Percentiles rank a stretch among this genome's conserved stretches.
phyloP scores from a whole-genome alignment of 2,329 filamentous ascomycete genomes.

The Penicillium brasilianum region DNA sequence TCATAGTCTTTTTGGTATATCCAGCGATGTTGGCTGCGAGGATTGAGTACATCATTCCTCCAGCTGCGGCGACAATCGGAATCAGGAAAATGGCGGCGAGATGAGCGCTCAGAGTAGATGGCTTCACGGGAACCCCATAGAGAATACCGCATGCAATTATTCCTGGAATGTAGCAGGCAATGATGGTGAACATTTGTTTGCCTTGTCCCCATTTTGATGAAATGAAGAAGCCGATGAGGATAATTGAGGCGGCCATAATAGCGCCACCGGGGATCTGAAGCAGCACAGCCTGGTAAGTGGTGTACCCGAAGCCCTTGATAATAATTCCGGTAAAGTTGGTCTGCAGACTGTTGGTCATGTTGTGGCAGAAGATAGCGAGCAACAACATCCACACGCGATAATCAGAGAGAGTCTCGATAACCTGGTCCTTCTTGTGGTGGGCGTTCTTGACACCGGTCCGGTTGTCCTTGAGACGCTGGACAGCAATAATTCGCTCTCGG shows the following conservation, averaged over 20 bases:
- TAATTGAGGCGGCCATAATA: constrained; percentile 8
- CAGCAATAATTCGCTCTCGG: not conserved
- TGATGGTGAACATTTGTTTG: not conserved
- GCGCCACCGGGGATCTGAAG: constrained; percentile 7
- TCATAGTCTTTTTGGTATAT: constrained; percentile 31
- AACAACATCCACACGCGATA: constrained; percentile 16
- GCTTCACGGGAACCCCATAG: not conserved
- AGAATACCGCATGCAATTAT: constrained; percentile 5
- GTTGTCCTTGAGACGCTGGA: constrained; percentile 19
- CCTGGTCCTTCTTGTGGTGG: constrained; percentile 12
- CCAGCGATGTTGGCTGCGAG: constrained; percentile 27
- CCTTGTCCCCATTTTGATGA: constrained; percentile 7
- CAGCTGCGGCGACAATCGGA: constrained; percentile 9
- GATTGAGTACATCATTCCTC: constrained; percentile 19
- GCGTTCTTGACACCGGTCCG: constrained; percentile 12
- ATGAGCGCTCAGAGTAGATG: not conserved
- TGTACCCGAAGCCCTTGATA: constrained; percentile 20
- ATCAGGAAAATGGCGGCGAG: constrained; percentile 5
- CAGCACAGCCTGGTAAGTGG: constrained; percentile 10
- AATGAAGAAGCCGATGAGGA: constrained; percentile 9
- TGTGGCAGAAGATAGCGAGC: constrained; percentile 14
- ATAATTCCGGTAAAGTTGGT: constrained; percentile 16
- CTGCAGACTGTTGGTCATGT: constrained; percentile 15
- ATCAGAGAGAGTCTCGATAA: constrained; percentile 9
- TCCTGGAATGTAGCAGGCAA: constrained; percentile 8